Evolutionary conservation across 257 asterid genomes (phyloP), one percentile per base, ranked within the genome.

Genomic region (Fraxinus pennsylvanica): DNA sequence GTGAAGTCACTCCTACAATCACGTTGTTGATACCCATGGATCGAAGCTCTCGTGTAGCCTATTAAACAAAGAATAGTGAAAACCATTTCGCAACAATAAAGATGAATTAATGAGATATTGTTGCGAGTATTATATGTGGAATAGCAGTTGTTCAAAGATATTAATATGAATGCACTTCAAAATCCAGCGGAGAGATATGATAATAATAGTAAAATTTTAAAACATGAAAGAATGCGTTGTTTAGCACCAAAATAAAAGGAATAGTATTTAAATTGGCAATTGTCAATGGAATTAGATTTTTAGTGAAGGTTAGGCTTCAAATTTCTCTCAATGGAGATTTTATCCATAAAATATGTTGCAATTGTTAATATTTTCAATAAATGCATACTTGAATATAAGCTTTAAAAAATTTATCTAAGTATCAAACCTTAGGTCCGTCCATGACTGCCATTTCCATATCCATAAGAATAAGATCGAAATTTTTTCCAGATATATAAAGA

Each of bases 361-460:
- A 19, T 52, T 52, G 63, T 52, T 15, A 6, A 19, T 17, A 15
- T 19, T 52, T 17, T 52, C 2, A 19, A n/a, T 0, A 12, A 17
- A 71, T 71, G 75, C 7, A 52, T 41, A 52, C 9, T 52, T 17
- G 9, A 19, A 52, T 52, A 1, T 52, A 17, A 17, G 25, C 25
- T 52, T 52, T 17, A 5, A 17, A 52, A 52, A 52, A 25, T 13
- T 19, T 30, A 72, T 36, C 78, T 59, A 35, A 88, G 10, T 30
- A 72, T 36, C 78, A 59, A 35, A 88, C 93, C 86, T 80, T 54
- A 9, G 79, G 71, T 12, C 93, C 91, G 45, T 86, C 81, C 90
- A 86, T 89, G 68, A 87, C 59, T 0, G 86, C 92, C 93, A 90
- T 89, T 57, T 86, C 89, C 87, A 80, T 75, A 82, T 87, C 91